Evolutionary conservation across 495 filamentous ascomycete genomes (phyloP).

Genomic region (Aspergillus egyptiacus): DNA sequence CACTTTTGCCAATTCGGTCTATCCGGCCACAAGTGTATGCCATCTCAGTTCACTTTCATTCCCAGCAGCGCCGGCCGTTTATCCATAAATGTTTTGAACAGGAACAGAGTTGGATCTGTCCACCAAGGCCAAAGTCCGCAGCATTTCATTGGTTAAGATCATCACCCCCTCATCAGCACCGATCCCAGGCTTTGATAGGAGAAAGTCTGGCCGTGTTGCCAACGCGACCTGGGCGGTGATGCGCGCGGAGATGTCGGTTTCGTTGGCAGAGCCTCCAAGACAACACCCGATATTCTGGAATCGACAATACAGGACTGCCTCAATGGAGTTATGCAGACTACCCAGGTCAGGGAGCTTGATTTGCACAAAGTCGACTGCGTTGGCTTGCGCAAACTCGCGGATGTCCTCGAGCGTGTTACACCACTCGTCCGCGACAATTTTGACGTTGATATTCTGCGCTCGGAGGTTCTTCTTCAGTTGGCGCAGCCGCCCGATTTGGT

Average conservation of each 20-base stretch:
- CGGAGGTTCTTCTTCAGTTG: neutral
- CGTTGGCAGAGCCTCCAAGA: constrained; percentile 12
- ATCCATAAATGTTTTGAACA: too few relatives aligned
- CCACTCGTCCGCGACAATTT: constrained; percentile 14
- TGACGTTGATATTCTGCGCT: neutral
- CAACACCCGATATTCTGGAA: constrained; percentile 3
- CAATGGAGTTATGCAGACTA: constrained; percentile 6
- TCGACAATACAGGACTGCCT: constrained; percentile 11
- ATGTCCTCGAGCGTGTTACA: constrained; percentile 13
- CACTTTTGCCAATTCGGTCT: too few relatives aligned
- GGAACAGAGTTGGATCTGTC: too few relatives aligned
- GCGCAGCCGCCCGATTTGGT: neutral
- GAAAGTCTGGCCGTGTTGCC: constrained; percentile 7
- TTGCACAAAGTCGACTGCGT: constrained; percentile 10
- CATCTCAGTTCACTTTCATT: too few relatives aligned
- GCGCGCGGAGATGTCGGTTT: constrained; percentile 10
- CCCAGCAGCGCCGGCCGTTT: too few relatives aligned
- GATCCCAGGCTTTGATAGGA: constrained; percentile 11
- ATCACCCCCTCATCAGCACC: constrained; percentile 11
- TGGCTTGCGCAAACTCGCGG: constrained; percentile 8
- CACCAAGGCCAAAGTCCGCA: constrained; percentile 4
- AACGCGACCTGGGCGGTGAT: constrained; percentile 9
- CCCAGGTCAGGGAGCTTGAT: constrained; percentile 11
- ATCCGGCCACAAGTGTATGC: too few relatives aligned
- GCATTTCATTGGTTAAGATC: constrained; percentile 14